Base-by-base conservation (phyloP, 2,329 filamentous ascomycete genomes). In the Neophaeococcomyces mojaviensis region DNA sequence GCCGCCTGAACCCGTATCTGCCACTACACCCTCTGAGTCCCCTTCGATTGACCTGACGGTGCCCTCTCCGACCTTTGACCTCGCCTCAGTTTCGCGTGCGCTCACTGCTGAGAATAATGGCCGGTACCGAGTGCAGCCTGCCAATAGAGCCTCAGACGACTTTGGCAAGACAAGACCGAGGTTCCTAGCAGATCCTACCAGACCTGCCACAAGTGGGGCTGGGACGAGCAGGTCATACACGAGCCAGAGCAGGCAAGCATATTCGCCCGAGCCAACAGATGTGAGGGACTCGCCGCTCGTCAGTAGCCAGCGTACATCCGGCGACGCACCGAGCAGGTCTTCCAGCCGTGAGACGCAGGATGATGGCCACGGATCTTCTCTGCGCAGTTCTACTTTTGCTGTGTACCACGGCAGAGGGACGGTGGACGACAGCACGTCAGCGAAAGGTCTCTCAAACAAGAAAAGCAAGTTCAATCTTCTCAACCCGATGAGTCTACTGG, bases 401-500 rank as follows among this genome's bases (percentile, higher is more conserved):
- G 38, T 38, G 31, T 26, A 39, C 10, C 34, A 40, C 24, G 45
- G 35, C 16, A 35, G 39, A 18, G 20, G 30, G 24, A 16, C 22
- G 10, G 32, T 37, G 30, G 54, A 56, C 13, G 54, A 56, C 22
- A 38, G 47, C 5, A 15, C 30, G n/a, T 22, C 37, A 4, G 18
- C 28, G 58, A 64, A 52, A 63, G 60, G 42, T 59, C 60, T 65
- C 54, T 51, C 54, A 3, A 36, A 18, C 32, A 77, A 74, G 57
- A 71, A 72, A 34, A 56, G 55, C 46, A 71, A 71, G 59, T 61
- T 76, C 35, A 76, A 75, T 53, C 63, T 81, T 19, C 63, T 79
- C 33, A 82, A 81, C 54, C 78, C 78, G 8, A 78, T 81, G 71
- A 72, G 75, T 4, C 64, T 82, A 12, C 63, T 81, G 38, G 73